Base-by-base conservation (phyloP, 2,329 filamentous ascomycete genomes). In the Berkeleyomyces rouxiae region DNA sequence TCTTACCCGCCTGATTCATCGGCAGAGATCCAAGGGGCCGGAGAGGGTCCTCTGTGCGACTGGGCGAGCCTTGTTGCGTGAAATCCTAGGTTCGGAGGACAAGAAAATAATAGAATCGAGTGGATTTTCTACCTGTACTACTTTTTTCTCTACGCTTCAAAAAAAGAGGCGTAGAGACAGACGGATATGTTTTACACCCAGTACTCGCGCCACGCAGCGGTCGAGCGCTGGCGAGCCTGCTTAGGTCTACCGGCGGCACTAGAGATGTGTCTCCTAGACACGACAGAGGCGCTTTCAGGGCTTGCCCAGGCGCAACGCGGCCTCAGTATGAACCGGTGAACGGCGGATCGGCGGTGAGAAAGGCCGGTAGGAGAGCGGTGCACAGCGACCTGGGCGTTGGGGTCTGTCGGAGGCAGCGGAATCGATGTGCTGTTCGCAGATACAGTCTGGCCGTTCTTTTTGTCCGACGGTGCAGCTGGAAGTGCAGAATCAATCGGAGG, bases 131-230 rank as follows among this genome's bases (percentile, higher is more conserved):
- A 16, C 11, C 3, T 36, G 47, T 4, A 2, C 2, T 2, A 31
- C 11, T 2, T 31, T 31, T 23, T 23, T 6, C 9, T 11, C 47
- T 31, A 16, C 16, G 31, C 16, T 10, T 5, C 23, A 31, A 51
- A 23, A 51, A 10, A 10, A 4, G 23, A 31, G 16, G 31, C 16
- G 2, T 33, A 10, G 47, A 11, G 7, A 16, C 33, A 40, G 36
- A 58, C 16, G 13, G 11, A 51, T 4, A 51, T 10, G 3, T 10
- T 39, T 61, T 23, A 64, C 47, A 47, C 51, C 63, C 63, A 64
- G 47, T 64, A 64, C 31, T 64, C 63, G 16, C 59, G 53, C 63
- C 59, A 64, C 11, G 58, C 23, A 39, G 42, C 53, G n/a, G 43
- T 40, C 33, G 63, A 53, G n/a, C 59, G 51, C 44, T 58, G 49